phyloP scores from a whole-genome alignment of 1,284 basidiomycete species.

The Clitocybe nebularis region DNA sequence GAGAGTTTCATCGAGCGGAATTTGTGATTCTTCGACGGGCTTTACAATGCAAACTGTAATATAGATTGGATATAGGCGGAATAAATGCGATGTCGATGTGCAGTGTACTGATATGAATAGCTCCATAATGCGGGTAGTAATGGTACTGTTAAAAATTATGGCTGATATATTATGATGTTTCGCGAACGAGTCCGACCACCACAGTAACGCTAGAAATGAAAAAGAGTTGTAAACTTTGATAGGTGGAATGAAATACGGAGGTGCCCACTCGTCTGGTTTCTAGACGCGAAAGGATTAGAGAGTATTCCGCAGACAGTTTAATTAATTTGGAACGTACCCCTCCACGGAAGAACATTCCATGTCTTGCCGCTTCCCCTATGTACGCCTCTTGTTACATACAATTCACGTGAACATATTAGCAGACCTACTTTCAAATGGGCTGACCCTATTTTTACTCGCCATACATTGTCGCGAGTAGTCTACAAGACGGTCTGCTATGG shows the following conservation, averaged over 20 bases:
- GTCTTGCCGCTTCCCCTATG: slow-evolving; percentile 56
- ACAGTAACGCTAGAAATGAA: slow-evolving; percentile 48
- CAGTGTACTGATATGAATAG: slow-evolving; percentile 6
- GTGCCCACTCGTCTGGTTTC: slow-evolving; percentile 44
- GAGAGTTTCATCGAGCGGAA: slow-evolving; percentile 76
- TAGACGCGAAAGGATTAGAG: slow-evolving; percentile 6
- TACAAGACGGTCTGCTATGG: slow-evolving; percentile 68
- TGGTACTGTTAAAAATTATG: slow-evolving; percentile 3
- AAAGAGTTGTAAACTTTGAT: slow-evolving; percentile 4
- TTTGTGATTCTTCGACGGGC: slow-evolving; percentile 32
- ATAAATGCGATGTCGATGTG: slow-evolving; percentile 12
- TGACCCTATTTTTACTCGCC: slow-evolving; percentile 55
- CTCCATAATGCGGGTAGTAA: slow-evolving; percentile 8
- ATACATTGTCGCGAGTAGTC: slow-evolving; percentile 69
- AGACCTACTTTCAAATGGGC: slow-evolving; percentile 67
- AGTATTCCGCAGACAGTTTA: slow-evolving; percentile 3
- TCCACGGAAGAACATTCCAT: slow-evolving; percentile 61
- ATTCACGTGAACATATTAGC: neutral
- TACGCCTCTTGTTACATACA: slow-evolving; percentile 3
- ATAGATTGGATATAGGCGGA: slow-evolving; percentile 7
- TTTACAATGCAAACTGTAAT: slow-evolving; percentile 5
- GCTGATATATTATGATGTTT: slow-evolving; percentile 35
- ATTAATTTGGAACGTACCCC: slow-evolving; percentile 60
- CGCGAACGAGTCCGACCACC: slow-evolving; percentile 55
- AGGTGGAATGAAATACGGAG: neutral